Base-by-base conservation (phyloP, 2,329 filamentous ascomycete species). In the Fusarium tricinctum region DNA sequence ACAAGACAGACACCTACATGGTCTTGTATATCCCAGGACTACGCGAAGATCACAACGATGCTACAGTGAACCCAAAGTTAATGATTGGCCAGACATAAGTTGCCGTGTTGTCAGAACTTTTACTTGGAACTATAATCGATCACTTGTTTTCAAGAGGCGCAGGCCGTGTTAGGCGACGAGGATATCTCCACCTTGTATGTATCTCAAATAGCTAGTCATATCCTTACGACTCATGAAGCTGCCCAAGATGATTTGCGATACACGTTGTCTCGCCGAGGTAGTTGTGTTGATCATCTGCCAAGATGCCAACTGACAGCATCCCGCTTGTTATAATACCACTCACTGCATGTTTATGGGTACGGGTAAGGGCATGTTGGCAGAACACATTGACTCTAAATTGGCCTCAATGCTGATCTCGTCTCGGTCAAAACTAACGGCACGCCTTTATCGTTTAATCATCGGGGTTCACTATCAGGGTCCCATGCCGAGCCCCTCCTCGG, bases 401-500 rank as follows among this genome's bases (percentile, higher is more conserved):
- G 17, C 35, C 17, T 8, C n/a, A 19, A 4, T n/a, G 17, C 17
- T 38, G 35, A 38, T n/a, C 35, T 38, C 35, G 35, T 38, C 17
- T n/a, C 17, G 3, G n/a, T 19, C 17, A 19, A 10, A 10, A 38
- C 35, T n/a, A 38, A n/a, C n/a, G 17, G 9, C 35, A 38, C 35
- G 5, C 17, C 35, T 38, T 38, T n/a, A 38, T 38, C 8, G n/a
- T 8, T 19, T 17, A n/a, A 51, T 56, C 20, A 43, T 53, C 58
- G 60, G 39, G 55, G 45, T 53, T 22, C 33, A 42, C 58, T 57
- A 55, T 63, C 20, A 40, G 28, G 30, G 30, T 54, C 19, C 12
- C 12, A 46, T 45, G 46, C 22, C 43, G 33, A 23, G 42, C 17
- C 38, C 39, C 45, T 38, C 52, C 20, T 30, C 38, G 40, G 30